phyloP scores from a whole-genome alignment of 768 basidiomycete genomes.

The Udeniomyces megalosporus region DNA sequence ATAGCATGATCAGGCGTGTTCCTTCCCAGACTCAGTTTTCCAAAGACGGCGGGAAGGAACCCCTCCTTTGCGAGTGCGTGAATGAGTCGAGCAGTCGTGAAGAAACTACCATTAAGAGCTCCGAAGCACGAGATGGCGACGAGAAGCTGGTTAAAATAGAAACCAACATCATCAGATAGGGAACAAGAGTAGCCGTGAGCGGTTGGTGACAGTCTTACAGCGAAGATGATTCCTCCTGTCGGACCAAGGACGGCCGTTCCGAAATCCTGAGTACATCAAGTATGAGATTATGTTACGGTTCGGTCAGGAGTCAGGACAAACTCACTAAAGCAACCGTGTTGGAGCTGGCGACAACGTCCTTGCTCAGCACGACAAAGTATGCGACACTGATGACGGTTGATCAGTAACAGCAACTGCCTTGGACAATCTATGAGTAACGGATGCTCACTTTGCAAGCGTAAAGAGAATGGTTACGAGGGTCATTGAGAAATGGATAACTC shows the following conservation, averaged over 20 bases:
- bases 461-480: conserved; percentile 45
- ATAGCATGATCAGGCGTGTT: conserved; percentile 82
- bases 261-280: conserved; percentile 49
- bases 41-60: conserved; percentile 71
- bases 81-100: conserved; percentile 63
- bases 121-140: conserved; percentile 93
- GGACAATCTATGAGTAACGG: not conserved
- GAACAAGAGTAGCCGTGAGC: not conserved
- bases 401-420: conserved; percentile 33
- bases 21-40: conserved; percentile 52
- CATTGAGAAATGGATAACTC: conserved; percentile 85
- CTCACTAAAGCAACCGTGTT: conserved; percentile 30
- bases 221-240: conserved; percentile 71
- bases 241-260: conserved; percentile 72
- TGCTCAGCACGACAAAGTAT: conserved; percentile 76
- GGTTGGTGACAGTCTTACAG: conserved; percentile 35
- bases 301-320: not conserved
- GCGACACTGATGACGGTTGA: no score
- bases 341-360: conserved; percentile 23
- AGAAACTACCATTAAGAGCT: conserved; percentile 58
- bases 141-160: conserved; percentile 28
- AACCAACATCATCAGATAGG: not conserved
- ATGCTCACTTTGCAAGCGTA: no score
- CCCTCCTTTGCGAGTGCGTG: conserved; percentile 76
- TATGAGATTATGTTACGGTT: not conserved